Evolutionary conservation across 805 yeast genomes (phyloP).

Genomic region (Kodamaea neixiangensis): DNA sequence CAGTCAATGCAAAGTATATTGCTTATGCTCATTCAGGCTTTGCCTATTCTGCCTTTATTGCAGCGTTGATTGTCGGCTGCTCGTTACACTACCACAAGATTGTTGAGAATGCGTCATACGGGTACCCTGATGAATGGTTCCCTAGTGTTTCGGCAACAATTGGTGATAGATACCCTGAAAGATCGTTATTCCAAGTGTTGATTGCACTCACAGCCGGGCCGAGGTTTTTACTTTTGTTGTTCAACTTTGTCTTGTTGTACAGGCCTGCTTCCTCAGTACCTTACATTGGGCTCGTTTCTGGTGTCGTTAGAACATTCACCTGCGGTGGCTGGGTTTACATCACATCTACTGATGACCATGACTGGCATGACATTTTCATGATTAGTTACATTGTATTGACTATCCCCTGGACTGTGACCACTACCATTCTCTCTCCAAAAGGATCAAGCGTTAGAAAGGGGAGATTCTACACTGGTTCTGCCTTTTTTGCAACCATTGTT

Average conservation of each 20-base stretch:
- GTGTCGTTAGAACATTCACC: slow-evolving; percentile 86
- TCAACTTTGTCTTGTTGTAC: slow-evolving; percentile 53
- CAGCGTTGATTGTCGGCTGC: slow-evolving; percentile 74
- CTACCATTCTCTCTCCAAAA: slow-evolving; percentile 52
- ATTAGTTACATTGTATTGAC: slow-evolving; percentile 84
- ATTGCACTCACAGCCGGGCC: slow-evolving; percentile 96
- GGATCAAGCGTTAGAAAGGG: slow-evolving; percentile 48
- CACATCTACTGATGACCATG: slow-evolving; percentile 96
- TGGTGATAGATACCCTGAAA: slow-evolving; percentile 95
- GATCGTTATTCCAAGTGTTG: slow-evolving; percentile 86
- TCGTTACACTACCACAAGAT: slow-evolving; percentile 83
- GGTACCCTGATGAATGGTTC: slow-evolving; percentile 98
- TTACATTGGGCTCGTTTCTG: slow-evolving; percentile 52
- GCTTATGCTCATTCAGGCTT: slow-evolving; percentile 73
- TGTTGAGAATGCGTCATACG: slow-evolving; percentile 80
- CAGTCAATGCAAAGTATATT: slow-evolving; percentile 63
- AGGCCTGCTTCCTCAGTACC: slow-evolving; percentile 37
- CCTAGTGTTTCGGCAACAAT: slow-evolving; percentile 97
- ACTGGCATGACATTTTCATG: slow-evolving; percentile 95
- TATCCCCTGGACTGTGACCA: slow-evolving; percentile 82
- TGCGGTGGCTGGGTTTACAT: slow-evolving; percentile 99
- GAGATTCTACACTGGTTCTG: slow-evolving; percentile 51
- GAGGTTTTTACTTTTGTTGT: slow-evolving; percentile 63
- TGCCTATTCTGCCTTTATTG: slow-evolving; percentile 72
- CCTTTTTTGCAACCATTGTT: slow-evolving; percentile 71